Base-by-base conservation (phyloP, 1,139 yeast species). In the Meyerozyma athensensis region DNA sequence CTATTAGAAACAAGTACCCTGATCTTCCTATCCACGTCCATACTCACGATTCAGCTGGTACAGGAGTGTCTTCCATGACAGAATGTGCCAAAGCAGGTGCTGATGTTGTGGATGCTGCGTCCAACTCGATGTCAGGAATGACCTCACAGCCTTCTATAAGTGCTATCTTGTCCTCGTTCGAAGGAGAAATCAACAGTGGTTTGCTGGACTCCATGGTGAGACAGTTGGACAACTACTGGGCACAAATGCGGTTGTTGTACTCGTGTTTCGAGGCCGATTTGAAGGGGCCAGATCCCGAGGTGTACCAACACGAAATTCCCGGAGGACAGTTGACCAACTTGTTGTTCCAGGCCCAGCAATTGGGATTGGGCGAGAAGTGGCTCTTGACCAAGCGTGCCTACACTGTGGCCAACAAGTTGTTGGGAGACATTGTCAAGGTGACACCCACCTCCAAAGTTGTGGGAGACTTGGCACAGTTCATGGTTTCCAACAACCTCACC, bases 231-330 rank as follows among this genome's bases (percentile, higher is more conserved):
- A 68, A 85, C 46, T 92, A 92, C 75, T 92, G 99, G 99, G 95
- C 95, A 31, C 97, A 92, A 71, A 90, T 94, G 94, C 82, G 99
- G 68, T 74, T 92, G 56, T 72, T 94, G 50, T 92, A 92, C 73
- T 85, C 96, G 36, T 89, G 96, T 65, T 92, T 94, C 64, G 99
- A 89, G 68, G 97, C 98, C 37, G 97, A 92, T 57, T 78, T 92
- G 64, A 94, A 92, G 76, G 98, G 98, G 39, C 98, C 99, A 43
- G 99, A 92, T 65, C 97, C 99, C 50, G 98, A 92, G 66, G 98
- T 92, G 39, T 92, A 92, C 65, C 81, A 81, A 51, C 98, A 92
- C 69, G 99, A 92, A 73, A 92, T 92, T 50, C 99, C 99, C 38
- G 99, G 99, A 71, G 98, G 98, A 49, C 99, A 92, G 71, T 79